Conservation (phyloP, 345 rosid species). For the Brassica carinata region DNA sequence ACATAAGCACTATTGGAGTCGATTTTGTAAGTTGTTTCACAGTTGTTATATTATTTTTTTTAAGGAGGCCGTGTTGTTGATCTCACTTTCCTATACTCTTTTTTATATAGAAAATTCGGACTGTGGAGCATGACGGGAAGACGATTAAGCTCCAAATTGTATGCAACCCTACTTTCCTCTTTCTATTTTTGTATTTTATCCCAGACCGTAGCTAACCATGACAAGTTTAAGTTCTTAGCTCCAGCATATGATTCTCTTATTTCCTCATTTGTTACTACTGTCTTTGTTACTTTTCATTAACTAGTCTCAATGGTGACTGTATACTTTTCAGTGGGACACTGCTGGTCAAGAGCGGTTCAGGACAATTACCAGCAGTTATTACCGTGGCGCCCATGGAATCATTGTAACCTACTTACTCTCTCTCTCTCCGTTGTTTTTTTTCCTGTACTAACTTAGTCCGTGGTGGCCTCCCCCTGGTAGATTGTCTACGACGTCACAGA, state of each 20-base stretch:
- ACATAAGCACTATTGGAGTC: constrained; percentile 84
- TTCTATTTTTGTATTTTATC: not conserved
- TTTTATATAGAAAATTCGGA: constrained; percentile 65
- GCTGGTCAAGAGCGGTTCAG: constrained; percentile 97
- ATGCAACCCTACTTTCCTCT: constrained; percentile 23
- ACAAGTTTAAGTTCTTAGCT: not conserved
- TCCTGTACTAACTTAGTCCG: not conserved
- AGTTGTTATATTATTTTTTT: not conserved
- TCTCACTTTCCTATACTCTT: constrained; percentile 1
- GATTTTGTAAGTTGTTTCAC: constrained; percentile 64
- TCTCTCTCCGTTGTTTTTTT: not conserved
- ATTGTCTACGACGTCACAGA: constrained; percentile 83
- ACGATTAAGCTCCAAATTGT: constrained; percentile 86
- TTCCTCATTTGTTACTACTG: not conserved
- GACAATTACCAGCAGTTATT: constrained; percentile 95
- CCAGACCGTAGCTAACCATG: not conserved
- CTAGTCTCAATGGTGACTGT: not conserved
- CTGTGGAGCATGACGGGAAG: constrained; percentile 92
- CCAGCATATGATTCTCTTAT: not conserved
- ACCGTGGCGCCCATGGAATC: constrained; percentile 97
- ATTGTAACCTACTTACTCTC: constrained; percentile 50
- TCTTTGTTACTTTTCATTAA: not conserved
- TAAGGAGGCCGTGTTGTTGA: not conserved
- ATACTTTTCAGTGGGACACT: constrained; percentile 80
- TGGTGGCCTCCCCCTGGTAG: constrained; percentile 30